phyloP scores from a whole-genome alignment of 331 rosid genomes.

The Malus hybrid region DNA sequence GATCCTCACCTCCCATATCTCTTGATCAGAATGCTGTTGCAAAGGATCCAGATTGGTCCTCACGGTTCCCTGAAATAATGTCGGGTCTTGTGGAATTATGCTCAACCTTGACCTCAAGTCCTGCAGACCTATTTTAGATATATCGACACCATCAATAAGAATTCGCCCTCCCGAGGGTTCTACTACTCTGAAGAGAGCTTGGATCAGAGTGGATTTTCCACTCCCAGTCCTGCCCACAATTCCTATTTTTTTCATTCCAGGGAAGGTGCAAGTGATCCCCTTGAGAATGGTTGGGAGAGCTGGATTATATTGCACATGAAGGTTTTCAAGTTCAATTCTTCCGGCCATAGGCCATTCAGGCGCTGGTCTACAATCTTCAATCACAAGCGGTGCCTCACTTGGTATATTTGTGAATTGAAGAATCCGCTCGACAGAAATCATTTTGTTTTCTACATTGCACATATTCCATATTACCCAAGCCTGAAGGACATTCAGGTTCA shows the following conservation, averaged over 20 bases:
- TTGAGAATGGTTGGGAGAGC: constrained; percentile 67
- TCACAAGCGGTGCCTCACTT: constrained; percentile 69
- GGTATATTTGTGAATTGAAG: constrained; percentile 66
- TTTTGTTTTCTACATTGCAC: constrained; percentile 92
- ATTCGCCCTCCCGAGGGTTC: constrained; percentile 71
- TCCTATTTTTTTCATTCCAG: constrained; percentile 64
- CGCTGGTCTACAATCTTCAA: constrained; percentile 50
- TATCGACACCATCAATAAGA: constrained; percentile 55
- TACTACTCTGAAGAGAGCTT: constrained; percentile 80
- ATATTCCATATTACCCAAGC: constrained; percentile 99
- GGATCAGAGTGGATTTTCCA: constrained; percentile 85
- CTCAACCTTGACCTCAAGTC: constrained; percentile 84
- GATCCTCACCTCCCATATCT: constrained; percentile 73
- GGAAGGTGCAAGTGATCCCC: constrained; percentile 75
- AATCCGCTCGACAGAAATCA: constrained; percentile 92
- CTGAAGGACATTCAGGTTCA: constrained; percentile 83
- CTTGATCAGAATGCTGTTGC: constrained; percentile 60
- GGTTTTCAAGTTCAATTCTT: constrained; percentile 50
- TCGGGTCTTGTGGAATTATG: constrained; percentile 92
- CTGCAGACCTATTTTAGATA: constrained; percentile 64
- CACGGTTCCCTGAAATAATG: constrained; percentile 70
- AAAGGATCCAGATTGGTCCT: constrained; percentile 77
- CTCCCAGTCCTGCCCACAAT: constrained; percentile 94
- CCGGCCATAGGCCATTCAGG: constrained; percentile 76
- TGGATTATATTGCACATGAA: constrained; percentile 63